Evolutionary conservation across 2,329 filamentous ascomycete species (phyloP).

Genomic region (Microsporum canis): DNA sequence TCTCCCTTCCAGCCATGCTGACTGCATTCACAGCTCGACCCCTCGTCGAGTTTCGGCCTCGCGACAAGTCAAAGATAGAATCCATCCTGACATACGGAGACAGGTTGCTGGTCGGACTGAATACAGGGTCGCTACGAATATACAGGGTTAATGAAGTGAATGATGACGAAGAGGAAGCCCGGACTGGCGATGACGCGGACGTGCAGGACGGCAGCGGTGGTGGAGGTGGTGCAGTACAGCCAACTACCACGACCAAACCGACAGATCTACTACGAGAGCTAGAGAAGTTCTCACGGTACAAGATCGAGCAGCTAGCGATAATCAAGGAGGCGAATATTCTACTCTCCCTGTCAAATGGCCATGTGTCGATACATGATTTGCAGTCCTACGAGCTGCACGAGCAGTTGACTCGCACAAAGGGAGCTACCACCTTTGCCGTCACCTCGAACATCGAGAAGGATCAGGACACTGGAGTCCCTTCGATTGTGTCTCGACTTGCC

Average conservation of each 20-base stretch:
- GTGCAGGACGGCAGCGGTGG: slow-evolving; percentile 9
- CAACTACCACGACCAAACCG: slow-evolving; percentile 37
- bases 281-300: slow-evolving; percentile 82
- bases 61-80: slow-evolving; percentile 96
- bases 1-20: slow-evolving; percentile 52
- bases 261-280: slow-evolving; percentile 83
- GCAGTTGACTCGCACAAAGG: slow-evolving; percentile 69
- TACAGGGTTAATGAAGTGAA: slow-evolving; percentile 71
- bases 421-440: slow-evolving; percentile 79
- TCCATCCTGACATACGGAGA: slow-evolving; percentile 90
- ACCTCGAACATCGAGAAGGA: slow-evolving; percentile 95
- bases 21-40: slow-evolving; percentile 93
- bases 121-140: slow-evolving; percentile 75
- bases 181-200: slow-evolving; percentile 21
- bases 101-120: slow-evolving; percentile 80
- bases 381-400: slow-evolving; percentile 74
- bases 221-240: slow-evolving; percentile 11
- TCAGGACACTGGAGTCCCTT: slow-evolving; percentile 70
- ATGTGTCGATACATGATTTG: slow-evolving; percentile 81
- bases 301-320: slow-evolving; percentile 85
- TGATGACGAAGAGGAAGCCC: slow-evolving; percentile 25
- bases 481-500: slow-evolving; percentile 81
- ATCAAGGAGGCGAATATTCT: slow-evolving; percentile 92
- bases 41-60: slow-evolving; percentile 89
- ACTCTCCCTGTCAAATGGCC: slow-evolving; percentile 79